Evolutionary conservation across 805 yeast species (phyloP).

Genomic region (Metschnikowia corniflorae): DNA sequence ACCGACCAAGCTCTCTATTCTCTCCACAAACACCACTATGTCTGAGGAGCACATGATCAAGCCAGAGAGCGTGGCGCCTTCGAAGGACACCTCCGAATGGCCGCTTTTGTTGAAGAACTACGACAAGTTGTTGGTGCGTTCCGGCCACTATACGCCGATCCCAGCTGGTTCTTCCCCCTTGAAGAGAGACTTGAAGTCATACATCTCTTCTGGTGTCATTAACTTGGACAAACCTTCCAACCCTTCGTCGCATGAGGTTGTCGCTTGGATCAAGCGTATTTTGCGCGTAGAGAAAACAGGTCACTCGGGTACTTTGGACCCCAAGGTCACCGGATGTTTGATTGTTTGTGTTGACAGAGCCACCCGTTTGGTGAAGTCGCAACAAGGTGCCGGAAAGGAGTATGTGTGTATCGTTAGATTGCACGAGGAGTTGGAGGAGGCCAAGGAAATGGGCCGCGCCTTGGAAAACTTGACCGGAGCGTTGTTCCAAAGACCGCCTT

Average conservation of each 20-base stretch:
- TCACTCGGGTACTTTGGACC: conserved; percentile 98
- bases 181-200: conserved; percentile 87
- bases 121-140: conserved; percentile 90
- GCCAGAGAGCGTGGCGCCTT: conserved; percentile 77
- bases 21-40: conserved; percentile 32
- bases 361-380: conserved; percentile 95
- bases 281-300: conserved; percentile 96
- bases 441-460: conserved; percentile 80
- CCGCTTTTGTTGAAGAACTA: conserved; percentile 90
- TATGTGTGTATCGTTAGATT: conserved; percentile 96
- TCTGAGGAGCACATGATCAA: conserved; percentile 75
- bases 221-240: conserved; percentile 97
- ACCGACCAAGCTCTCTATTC: conserved; percentile 1
- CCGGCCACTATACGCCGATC: conserved; percentile 96
- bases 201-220: conserved; percentile 91
- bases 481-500: conserved; percentile 97
- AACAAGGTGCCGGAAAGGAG: conserved; percentile 99
- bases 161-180: conserved; percentile 94
- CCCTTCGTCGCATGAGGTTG: conserved; percentile 98
- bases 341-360: conserved; percentile 98
- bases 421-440: conserved; percentile 89
- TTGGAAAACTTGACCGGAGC: conserved; percentile 98
- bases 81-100: conserved; percentile 90
- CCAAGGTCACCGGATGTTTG: conserved; percentile 97
- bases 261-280: conserved; percentile 97